A percentile compares a stretch with the other conserved stretches of the same genome.
Evolutionary conservation across 2,329 filamentous ascomycete genomes (phyloP).

Genomic region (Cladosporium sphaerospermum): DNA sequence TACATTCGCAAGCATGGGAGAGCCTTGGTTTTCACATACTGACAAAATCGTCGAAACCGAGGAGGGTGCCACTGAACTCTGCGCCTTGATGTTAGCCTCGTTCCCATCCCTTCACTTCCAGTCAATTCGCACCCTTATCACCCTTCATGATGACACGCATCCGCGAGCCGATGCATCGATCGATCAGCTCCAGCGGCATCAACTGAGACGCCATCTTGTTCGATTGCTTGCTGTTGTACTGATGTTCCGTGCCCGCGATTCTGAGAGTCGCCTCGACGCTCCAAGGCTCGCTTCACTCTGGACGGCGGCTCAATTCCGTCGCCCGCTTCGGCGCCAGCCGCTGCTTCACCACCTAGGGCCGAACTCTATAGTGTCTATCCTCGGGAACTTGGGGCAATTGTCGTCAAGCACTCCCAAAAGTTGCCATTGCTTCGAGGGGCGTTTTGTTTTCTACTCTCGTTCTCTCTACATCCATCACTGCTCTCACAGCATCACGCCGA

Average conservation of each 20-base stretch:
- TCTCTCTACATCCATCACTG: too few species aligned
- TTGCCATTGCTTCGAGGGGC: too few species aligned
- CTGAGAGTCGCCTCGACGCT: neutral
- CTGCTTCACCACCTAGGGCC: too few species aligned
- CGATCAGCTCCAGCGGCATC: conserved; percentile 69
- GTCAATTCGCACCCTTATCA: conserved; percentile 68
- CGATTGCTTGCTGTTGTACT: neutral
- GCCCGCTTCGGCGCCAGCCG: too few species aligned
- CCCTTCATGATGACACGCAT: conserved; percentile 99
- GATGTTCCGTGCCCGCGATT: conserved; percentile 26
- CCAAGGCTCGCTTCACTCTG: neutral
- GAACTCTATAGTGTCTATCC: too few species aligned
- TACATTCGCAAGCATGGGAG: neutral
- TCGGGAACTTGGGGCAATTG: too few species aligned
- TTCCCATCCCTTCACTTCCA: conserved; percentile 12
- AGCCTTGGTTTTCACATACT: conserved; percentile 62
- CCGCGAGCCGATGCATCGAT: conserved; percentile 94
- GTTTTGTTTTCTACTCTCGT: neutral
- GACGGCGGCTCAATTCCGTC: too few species aligned
- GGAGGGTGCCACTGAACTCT: conserved; percentile 94
- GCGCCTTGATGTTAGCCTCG: conserved; percentile 12
- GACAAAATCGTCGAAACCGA: conserved; percentile 99
- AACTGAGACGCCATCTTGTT: conserved; percentile 27
- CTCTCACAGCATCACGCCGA: neutral
- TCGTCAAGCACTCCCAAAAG: too few species aligned